phyloP scores from a whole-genome alignment of 2,329 filamentous ascomycete genomes.

The Fusarium bulbicola region DNA sequence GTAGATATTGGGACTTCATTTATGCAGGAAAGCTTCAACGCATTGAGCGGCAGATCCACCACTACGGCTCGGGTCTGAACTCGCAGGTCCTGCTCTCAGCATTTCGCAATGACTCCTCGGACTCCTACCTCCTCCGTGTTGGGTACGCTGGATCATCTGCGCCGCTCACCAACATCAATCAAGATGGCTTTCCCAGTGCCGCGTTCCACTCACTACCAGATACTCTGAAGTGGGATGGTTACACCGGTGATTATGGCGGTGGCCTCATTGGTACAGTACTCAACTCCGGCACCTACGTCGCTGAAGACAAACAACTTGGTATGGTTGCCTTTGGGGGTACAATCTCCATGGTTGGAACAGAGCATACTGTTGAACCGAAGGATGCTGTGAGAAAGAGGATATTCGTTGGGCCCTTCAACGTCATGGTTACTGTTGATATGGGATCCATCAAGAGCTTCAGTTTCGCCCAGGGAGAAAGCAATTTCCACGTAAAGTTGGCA shows the following conservation, averaged over 20 bases:
- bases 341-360: constrained; percentile 37
- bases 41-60: constrained; percentile 60
- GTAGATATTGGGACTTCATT: constrained; percentile 68
- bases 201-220: constrained; percentile 68
- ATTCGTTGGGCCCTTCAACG: constrained; percentile 57
- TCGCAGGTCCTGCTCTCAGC: constrained; percentile 62
- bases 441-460: constrained; percentile 53
- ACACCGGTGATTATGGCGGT: constrained; percentile 66
- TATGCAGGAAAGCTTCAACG: constrained; percentile 54
- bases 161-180: constrained; percentile 63
- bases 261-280: constrained; percentile 62
- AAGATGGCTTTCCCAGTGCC: constrained; percentile 62
- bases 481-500: constrained; percentile 39
- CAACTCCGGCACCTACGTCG: constrained; percentile 60
- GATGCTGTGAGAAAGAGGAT: constrained; percentile 59
- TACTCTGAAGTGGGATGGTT: constrained; percentile 64
- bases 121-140: constrained; percentile 61
- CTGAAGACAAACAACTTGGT: constrained; percentile 55
- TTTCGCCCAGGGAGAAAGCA: constrained; percentile 30
- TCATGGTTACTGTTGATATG: constrained; percentile 54
- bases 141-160: constrained; percentile 64
- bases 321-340: constrained; percentile 61
- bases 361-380: constrained; percentile 50
- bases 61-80: constrained; percentile 69
- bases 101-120: constrained; percentile 57